Percentiles rank a stretch among this genome's conserved stretches.
phyloP scores from a whole-genome alignment of 495 filamentous ascomycete genomes.

The Aspergillus panamensis region DNA sequence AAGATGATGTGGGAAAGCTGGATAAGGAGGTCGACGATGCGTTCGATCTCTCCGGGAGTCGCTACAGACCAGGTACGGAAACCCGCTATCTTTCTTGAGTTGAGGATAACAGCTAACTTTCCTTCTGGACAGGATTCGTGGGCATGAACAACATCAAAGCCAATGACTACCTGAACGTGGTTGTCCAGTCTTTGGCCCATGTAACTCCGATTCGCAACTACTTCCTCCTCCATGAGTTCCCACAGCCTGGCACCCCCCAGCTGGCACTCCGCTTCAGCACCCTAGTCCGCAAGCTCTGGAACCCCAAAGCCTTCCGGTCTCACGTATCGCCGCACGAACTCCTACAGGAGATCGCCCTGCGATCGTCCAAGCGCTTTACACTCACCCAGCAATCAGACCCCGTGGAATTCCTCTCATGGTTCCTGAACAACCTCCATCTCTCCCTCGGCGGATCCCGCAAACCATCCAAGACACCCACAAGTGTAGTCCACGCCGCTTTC shows the following conservation, averaged over 20 bases:
- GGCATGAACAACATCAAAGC: constrained; percentile 99
- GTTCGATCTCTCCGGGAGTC: constrained; percentile 74
- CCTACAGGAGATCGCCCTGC: constrained; percentile 87
- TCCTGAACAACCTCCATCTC: constrained; percentile 91
- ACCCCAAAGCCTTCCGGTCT: constrained; percentile 90
- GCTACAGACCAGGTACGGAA: constrained; percentile 72
- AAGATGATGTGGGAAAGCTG: constrained; percentile 71
- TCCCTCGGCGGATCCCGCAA: constrained; percentile 88
- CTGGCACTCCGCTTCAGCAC: constrained; percentile 78
- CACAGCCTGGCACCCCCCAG: constrained; percentile 48
- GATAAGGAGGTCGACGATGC: constrained; percentile 73
- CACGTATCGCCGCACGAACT: constrained; percentile 98
- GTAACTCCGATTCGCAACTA: constrained; percentile 87
- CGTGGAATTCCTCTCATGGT: constrained; percentile 95
- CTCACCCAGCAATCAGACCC: constrained; percentile 91
- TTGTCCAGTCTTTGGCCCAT: constrained; percentile 91
- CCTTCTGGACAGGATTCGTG: constrained; percentile 65
- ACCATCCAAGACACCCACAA: constrained; percentile 58
- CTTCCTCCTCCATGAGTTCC: constrained; percentile 73
- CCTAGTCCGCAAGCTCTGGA: constrained; percentile 96
- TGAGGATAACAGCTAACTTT: constrained; percentile 14
- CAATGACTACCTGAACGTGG: constrained; percentile 97
- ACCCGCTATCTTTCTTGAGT: not conserved
- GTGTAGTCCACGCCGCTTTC: constrained; percentile 86
- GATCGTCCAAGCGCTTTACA: constrained; percentile 87